Conservation (phyloP, 2,329 filamentous ascomycete genomes). For the Lizonia empirigonia region DNA sequence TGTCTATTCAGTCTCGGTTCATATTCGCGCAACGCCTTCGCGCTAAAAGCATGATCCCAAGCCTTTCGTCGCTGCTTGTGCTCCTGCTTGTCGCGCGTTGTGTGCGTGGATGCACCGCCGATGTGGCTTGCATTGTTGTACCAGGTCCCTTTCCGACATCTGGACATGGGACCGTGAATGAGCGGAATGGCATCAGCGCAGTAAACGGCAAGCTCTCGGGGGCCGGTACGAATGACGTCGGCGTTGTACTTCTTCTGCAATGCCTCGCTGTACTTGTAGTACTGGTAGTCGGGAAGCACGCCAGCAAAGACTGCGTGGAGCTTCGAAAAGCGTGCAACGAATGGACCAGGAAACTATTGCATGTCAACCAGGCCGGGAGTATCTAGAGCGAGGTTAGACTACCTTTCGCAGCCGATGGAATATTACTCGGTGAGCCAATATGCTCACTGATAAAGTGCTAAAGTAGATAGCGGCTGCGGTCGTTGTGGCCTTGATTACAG, state of each 20-base stretch:
- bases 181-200: slow-evolving; percentile 35
- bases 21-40: slow-evolving; percentile 44
- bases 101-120: slow-evolving; percentile 32
- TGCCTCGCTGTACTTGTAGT: slow-evolving; percentile 32
- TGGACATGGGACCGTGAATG: slow-evolving; percentile 37
- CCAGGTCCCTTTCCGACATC: slow-evolving; percentile 39
- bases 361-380: not conserved
- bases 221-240: slow-evolving; percentile 44
- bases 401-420: slow-evolving; percentile 49
- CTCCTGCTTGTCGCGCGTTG: slow-evolving; percentile 36
- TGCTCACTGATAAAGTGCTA: slow-evolving; percentile 36
- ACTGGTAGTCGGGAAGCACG: slow-evolving; percentile 29
- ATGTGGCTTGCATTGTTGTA: slow-evolving; percentile 29
- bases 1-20: slow-evolving; percentile 44
- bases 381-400: not conserved
- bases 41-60: slow-evolving; percentile 44
- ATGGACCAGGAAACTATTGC: slow-evolving; percentile 48
- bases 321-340: slow-evolving; percentile 46
- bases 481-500: slow-evolving; percentile 15
- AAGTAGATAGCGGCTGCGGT: slow-evolving; percentile 31
- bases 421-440: slow-evolving; percentile 48
- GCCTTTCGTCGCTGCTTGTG: slow-evolving; percentile 39
- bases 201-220: slow-evolving; percentile 41
- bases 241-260: slow-evolving; percentile 37
- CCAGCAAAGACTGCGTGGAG: slow-evolving; percentile 43